Evolutionary conservation across 371 early-diverging fungal genomes (phyloP).

Genomic region (Capillidium rhysosporum): DNA sequence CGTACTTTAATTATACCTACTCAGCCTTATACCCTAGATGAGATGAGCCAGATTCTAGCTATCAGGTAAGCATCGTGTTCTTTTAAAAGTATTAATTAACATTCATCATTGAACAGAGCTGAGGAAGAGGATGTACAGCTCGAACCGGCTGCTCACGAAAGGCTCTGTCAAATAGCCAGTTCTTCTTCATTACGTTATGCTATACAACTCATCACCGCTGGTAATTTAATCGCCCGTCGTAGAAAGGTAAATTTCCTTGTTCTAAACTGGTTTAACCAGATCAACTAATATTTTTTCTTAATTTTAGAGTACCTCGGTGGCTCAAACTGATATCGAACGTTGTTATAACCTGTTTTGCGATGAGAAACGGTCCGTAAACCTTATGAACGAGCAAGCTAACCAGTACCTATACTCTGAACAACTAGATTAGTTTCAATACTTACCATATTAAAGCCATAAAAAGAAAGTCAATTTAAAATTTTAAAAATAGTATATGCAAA

Average conservation of each 20-base stretch:
- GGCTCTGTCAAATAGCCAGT: constrained; percentile 78
- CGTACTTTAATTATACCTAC: constrained; percentile 87
- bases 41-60: constrained; percentile 73
- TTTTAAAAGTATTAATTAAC: background rate
- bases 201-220: constrained; percentile 90
- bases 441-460: no score
- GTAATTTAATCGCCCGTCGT: constrained; percentile 72
- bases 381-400: constrained; percentile 70
- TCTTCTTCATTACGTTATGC: constrained; percentile 92
- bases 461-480: no score
- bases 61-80: constrained; percentile 34
- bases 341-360: constrained; percentile 90
- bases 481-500: no score
- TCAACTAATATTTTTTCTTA: background rate
- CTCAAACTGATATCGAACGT: constrained; percentile 75
- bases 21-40: constrained; percentile 61
- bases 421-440: constrained; percentile 8
- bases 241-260: constrained; percentile 34
- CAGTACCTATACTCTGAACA: constrained; percentile 81
- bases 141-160: constrained; percentile 76
- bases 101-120: constrained; percentile 20
- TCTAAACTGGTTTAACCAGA: background rate
- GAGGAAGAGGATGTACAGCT: constrained; percentile 96
- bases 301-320: constrained; percentile 54
- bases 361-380: constrained; percentile 89